Evolutionary conservation across 345 rosid species (phyloP), one percentile per base, ranked within the genome.

Genomic region (Anacardium occidentale): DNA sequence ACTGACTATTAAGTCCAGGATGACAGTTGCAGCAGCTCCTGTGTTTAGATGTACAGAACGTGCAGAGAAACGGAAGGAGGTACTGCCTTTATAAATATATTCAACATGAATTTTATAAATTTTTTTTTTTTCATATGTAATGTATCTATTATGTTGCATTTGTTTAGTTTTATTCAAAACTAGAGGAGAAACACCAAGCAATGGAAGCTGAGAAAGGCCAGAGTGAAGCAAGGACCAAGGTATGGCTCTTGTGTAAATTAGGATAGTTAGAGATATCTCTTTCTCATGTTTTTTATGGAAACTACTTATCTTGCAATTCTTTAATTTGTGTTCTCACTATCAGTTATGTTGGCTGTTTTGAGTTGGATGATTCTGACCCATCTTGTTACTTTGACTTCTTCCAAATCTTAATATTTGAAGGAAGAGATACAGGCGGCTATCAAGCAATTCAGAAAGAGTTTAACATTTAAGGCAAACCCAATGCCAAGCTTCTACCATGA

Each of bases 61-160:
- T 60, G 97, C 97, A 1, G 94, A 87, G 78, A 94, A 88, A 85
- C 80, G 98, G 60, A 92, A 45, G 70, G 98, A 94, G 98, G 98
- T 94, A 58, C 56, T 63, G 72, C 72, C 47, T 64, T 67, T 45
- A n/a, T 63, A 34, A 65, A 61, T 21, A 44, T 15, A 20, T 70
- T 57, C 10, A 13, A 11, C 26, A 12, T 56, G 55, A 11, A 20
- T 3, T 55, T 66, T 73, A 10, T 5, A n/a, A 22, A 21, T 0
- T 2, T 13, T 47, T 44, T 20, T n/a, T n/a, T n/a, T 68, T 68
- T 54, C 45, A 11, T 29, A 48, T 55, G 22, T 50, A 8, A 47
- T 48, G n/a, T 47, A 2, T 60, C 66, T 54, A 42, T 17, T 34
- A 69, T 72, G 52, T 80, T 82, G 44, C 26, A 68, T 63, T 82